Evolutionary conservation across 306 rosid species (phyloP), one percentile per base, ranked within the genome.

Genomic region (Cotoneaster glaucophyllus): DNA sequence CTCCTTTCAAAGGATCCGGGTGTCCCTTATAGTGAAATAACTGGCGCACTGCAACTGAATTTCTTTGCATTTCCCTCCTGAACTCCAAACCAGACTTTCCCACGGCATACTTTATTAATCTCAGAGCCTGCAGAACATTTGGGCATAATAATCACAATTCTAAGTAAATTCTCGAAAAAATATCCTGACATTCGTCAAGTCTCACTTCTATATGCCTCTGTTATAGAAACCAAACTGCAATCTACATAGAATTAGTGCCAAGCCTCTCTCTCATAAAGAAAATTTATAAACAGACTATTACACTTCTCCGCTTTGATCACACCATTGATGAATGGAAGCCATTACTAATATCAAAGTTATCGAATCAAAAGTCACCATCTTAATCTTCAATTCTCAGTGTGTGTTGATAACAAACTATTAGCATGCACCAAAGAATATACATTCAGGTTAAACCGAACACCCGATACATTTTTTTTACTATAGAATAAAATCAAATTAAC

Each of bases 51-150:
- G 93, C 93, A 57, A 85, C 98, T 41, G 98, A 92, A 80, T 90
- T 91, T 86, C 98, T 93, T 85, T 96, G 99, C 96, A 96, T 90
- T 87, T 96, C 99, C 84, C 97, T 96, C 87, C 96, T 85, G 82
- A 96, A 96, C 86, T 96, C 99, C 56, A 84, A 92, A 79, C 99
- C 99, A 67, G 99, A 92, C 83, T 96, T 96, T 37, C 88, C 98
- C 83, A 96, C 93, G 1, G 83, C 74, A 73, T 96, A 96, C 80
- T 92, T 96, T 59, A 92, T 96, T 93, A 96, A 89, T 77, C 99
- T 89, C 45, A 96, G 82, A 76, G 97, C 93, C 98, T 96, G 91
- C 74, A 71, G 19, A 74, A 76, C 62, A 69, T 67, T 69, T 50
- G 39, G 81, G 52, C 48, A 80, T 72, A 43, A 10, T 21, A 31